Evolutionary conservation across 352 stramenopile species (phyloP), one percentile per base, ranked within the genome.

Genomic region (Albugo laibachii): DNA sequence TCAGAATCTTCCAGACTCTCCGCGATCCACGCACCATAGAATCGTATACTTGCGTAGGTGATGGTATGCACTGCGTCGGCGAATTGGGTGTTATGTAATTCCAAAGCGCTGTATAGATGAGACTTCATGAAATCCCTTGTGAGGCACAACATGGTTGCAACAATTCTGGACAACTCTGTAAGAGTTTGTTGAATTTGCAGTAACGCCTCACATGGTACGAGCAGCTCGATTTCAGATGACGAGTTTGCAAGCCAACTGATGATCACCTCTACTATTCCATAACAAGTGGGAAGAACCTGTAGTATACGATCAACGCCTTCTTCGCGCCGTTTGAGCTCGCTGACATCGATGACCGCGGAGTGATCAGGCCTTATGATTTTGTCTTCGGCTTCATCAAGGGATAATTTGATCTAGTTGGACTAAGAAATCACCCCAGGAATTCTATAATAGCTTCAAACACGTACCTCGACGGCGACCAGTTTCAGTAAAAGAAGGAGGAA

Each of bases 371-470:
- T 59, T 34, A 92, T 58, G 20, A 86, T 48, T 0, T 65, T 65
- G 1, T 80, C 52, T 50, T 88, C 75, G 3, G 82, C 71, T 49
- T 92, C 78, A 40, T 92, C 78, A 12, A 92, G 48, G 65, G 88
- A 81, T 20, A 92, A 57, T 41, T 92, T 92, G 51, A 83, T 81
- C 72, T 85, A 45, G 12, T 38, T 14, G n/a, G 27, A 31, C 3
- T 31, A 36, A 37, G 36, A 34, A 15, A 34, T 45, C 16, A 13
- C 27, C 50, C 2, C 39, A 37, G 15, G 18, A n/a, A 15, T 12
- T 10, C 27, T 3, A 40, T 10, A 49, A 13, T 19, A 18, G 47
- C n/a, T 20, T 15, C 19, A 43, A 13, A 13, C 45, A 55, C 59
- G 39, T 52, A 85, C 72, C 64, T 87, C 75, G 40, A 88, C 69